phyloP scores from a whole-genome alignment of 306 rosid genomes.

The Cicer pinnatifidum region DNA sequence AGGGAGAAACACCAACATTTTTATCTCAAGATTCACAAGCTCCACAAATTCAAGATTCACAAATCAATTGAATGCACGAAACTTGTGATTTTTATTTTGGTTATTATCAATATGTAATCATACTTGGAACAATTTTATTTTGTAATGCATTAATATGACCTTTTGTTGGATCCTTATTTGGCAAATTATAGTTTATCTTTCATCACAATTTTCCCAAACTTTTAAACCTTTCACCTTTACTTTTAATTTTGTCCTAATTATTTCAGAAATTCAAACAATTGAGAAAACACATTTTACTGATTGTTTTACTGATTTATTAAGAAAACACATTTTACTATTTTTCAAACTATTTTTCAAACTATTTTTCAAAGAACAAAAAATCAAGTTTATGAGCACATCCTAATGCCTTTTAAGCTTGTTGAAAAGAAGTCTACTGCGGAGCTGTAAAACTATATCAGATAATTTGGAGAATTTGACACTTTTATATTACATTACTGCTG shows the following conservation, averaged over 20 bases:
- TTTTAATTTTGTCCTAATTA: not conserved
- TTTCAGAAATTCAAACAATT: not conserved
- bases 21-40: no score
- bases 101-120: no score
- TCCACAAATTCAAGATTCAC: no score
- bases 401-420: not conserved
- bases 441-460: not conserved
- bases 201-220: not conserved
- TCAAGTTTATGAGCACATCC: not conserved
- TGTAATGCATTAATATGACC: no score
- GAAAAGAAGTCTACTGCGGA: not conserved
- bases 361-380: not conserved
- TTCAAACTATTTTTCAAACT: no score
- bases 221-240: not conserved
- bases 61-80: no score
- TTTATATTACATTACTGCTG: not conserved
- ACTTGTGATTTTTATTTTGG: no score
- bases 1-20: no score
- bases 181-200: not conserved
- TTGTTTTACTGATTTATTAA: not conserved
- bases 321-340: not conserved
- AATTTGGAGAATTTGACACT: not conserved
- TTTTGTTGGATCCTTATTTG: slow-evolving; percentile 8
- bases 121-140: no score
- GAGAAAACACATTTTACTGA: no score